These are phyloP conservation scores for Colletotrichum godetiae DNA, from an alignment of 2,329 filamentous ascomycete species.

Conservation along the genomic window DNA sequence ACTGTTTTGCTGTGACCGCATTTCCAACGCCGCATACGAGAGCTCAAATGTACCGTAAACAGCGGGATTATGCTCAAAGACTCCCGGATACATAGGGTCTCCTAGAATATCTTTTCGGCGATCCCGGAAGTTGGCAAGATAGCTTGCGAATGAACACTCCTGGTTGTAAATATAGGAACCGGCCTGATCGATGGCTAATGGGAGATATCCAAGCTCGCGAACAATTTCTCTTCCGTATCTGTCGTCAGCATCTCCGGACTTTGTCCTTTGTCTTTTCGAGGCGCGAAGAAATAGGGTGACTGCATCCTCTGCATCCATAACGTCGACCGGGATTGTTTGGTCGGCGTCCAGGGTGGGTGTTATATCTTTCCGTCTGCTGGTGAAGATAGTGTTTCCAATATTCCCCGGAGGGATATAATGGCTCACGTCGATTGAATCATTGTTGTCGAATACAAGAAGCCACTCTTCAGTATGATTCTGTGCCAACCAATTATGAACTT, in stretches of 20 bases:
- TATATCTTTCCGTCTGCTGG: slow-evolving; percentile 35
- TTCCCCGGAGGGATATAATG: slow-evolving; percentile 34
- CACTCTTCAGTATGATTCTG: slow-evolving; percentile 38
- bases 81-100: slow-evolving; percentile 29
- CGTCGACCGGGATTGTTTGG: neutral
- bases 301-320: slow-evolving; percentile 4
- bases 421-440: slow-evolving; percentile 32
- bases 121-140: slow-evolving; percentile 24
- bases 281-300: neutral
- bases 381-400: slow-evolving; percentile 45
- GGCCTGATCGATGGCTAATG: slow-evolving; percentile 44
- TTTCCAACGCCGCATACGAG: slow-evolving; percentile 36
- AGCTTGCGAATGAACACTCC: slow-evolving; percentile 32
- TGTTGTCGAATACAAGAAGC: slow-evolving; percentile 48
- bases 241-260: neutral
- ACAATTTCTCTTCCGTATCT: slow-evolving; percentile 33
- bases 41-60: slow-evolving; percentile 43
- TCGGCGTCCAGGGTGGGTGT: neutral
- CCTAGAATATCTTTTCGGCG: slow-evolving; percentile 21
- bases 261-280: neutral
- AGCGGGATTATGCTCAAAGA: slow-evolving; percentile 28
- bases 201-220: slow-evolving; percentile 39
- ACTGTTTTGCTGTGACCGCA: neutral
- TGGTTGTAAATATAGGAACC: slow-evolving; percentile 33
- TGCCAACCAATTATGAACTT: slow-evolving; percentile 37